Base-by-base conservation (phyloP, 2,329 filamentous ascomycete genomes). In the Cladosporium sp. region DNA sequence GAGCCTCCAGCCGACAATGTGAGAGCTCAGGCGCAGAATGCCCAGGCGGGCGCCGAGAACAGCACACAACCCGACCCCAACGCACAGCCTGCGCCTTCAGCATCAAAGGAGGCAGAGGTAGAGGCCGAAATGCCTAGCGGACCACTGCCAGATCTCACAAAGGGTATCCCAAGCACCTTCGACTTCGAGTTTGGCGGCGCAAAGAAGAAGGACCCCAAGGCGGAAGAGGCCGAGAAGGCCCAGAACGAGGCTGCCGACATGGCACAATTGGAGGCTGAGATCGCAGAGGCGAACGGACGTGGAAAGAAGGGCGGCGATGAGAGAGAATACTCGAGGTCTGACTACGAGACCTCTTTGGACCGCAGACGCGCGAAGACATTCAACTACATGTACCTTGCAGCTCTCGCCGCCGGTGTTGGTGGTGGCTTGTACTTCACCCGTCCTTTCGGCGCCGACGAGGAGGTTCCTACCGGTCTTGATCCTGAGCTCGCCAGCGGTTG, bases 321-420 rank as follows among this genome's bases (percentile, higher is more conserved):
- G 72, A 84, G 86, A 64, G 88, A 92, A 75, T 86, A 92, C 26
- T 90, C 91, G 44, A 90, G 88, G 59, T 90, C 89, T 18, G 90
- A 90, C 69, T 98, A 98, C 79, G 87, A 97, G 72, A 97, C 95
- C 18, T 98, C 94, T 3, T 87, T 90, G 49, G 95, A 99, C 76
- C 88, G 90, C 75, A 90, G 91, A 75, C 89, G 93, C 65, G 89
- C 90, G 71, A 86, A 86, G 73, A 83, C 93, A 74, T 90, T 91
- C 65, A 92, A 92, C 74, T 89, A 90, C 77, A 85, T 92, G 74
- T 92, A 95, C 72, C 82, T 84, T 14, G 75, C 83, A 8, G 83
- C 91, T 55, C 79, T 90, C 7, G 77, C 86, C 24, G 82, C 85
- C 58, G 81, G 83, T 61, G 74, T 89, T 7, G 79, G 85, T 14